phyloP scores from a whole-genome alignment of 768 basidiomycete species.

The Lentinula detonsa region DNA sequence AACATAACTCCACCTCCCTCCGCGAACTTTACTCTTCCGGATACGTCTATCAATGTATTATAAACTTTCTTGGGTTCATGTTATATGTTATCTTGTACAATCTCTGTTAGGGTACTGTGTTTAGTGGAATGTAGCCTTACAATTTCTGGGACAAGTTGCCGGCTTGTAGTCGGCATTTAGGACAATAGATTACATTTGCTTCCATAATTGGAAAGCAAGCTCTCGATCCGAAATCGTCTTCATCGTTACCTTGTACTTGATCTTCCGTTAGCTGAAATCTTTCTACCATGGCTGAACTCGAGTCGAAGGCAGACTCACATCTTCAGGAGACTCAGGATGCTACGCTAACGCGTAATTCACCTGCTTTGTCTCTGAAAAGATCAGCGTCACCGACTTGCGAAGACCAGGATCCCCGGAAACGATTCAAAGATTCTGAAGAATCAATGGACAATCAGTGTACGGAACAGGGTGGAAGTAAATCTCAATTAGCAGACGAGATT shows the following conservation, averaged over 20 bases:
- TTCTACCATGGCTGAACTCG: not conserved
- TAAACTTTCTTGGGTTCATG: not conserved
- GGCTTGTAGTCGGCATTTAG: not conserved
- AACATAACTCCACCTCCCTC: constrained; percentile 39
- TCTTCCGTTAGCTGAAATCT: not conserved
- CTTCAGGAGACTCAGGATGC: constrained; percentile 11
- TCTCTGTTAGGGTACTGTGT: not conserved
- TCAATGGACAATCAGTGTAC: constrained; percentile 13
- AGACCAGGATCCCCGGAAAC: constrained; percentile 47
- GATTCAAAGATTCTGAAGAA: constrained; percentile 35
- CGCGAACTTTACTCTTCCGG: constrained; percentile 25
- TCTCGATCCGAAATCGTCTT: not conserved
- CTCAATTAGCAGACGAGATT: constrained; percentile 50
- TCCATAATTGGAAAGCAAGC: not conserved
- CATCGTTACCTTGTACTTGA: not conserved
- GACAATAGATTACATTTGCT: not conserved
- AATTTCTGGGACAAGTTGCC: not conserved
- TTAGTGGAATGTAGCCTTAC: not conserved
- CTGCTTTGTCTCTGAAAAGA: constrained; percentile 41
- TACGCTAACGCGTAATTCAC: constrained; percentile 7
- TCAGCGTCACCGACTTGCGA: constrained; percentile 54
- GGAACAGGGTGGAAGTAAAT: not conserved
- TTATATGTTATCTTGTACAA: not conserved
- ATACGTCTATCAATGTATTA: not conserved
- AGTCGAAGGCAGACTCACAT: constrained; percentile 11